Percentiles rank a stretch among this genome's conserved stretches.
Conservation (phyloP, 176 grass and related monocot species). For the Oryza brachyantha region DNA sequence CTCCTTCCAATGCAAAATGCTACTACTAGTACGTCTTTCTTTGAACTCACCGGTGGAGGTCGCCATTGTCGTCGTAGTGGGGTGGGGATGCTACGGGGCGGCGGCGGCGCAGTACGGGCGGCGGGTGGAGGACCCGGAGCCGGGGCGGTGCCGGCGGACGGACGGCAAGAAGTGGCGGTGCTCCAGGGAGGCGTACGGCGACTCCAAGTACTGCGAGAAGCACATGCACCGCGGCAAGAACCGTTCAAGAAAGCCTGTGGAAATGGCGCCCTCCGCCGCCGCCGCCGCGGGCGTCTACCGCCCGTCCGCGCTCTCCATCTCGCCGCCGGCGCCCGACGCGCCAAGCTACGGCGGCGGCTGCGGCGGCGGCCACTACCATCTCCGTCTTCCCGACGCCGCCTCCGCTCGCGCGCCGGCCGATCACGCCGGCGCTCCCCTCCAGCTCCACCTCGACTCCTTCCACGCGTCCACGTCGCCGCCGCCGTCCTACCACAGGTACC, state of each 20-base stretch:
- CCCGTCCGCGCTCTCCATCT: slow-evolving; percentile 39
- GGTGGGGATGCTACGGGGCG: slow-evolving; percentile 62
- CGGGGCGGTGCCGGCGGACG: slow-evolving; percentile 80
- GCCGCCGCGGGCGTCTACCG: slow-evolving; percentile 8
- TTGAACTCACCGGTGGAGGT: too few relatives aligned
- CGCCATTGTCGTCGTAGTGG: too few relatives aligned
- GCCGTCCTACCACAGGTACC: slow-evolving; percentile 62
- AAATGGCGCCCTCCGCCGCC: slow-evolving; percentile 17
- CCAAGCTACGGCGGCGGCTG: background rate
- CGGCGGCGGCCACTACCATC: background rate
- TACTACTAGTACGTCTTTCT: too few relatives aligned
- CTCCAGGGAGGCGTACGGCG: slow-evolving; percentile 75
- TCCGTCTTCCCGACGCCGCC: background rate
- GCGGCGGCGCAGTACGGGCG: slow-evolving; percentile 42
- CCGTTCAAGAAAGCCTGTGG: slow-evolving; percentile 99
- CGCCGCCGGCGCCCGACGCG: slow-evolving; percentile 20
- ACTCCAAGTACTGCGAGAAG: slow-evolving; percentile 97
- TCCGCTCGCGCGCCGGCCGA: background rate
- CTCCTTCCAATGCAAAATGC: too few relatives aligned
- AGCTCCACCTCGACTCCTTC: slow-evolving; percentile 50
- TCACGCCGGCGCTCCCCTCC: slow-evolving; percentile 16
- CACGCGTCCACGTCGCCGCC: slow-evolving; percentile 30
- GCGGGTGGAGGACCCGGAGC: slow-evolving; percentile 77
- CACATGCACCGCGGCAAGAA: slow-evolving; percentile 96
- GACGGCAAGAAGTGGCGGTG: slow-evolving; percentile 98